A percentile compares a stretch with the other conserved stretches of the same genome.
Conservation (phyloP, 2,329 filamentous ascomycete genomes). For the Plenodomus tracheiphilus region DNA sequence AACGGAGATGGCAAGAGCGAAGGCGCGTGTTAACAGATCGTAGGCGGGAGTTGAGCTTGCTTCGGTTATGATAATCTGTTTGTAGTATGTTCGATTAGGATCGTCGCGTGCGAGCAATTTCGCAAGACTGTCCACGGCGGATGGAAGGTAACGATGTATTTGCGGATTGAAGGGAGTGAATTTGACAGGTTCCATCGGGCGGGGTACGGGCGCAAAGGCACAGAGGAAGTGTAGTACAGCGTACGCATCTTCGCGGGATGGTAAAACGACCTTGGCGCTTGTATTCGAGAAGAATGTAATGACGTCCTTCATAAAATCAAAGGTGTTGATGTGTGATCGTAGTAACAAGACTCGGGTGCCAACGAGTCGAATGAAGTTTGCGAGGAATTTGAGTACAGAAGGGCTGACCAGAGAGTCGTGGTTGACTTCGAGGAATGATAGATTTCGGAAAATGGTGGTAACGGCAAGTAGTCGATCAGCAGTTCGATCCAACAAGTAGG, state of each 20-base stretch:
- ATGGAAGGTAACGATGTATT: constrained; percentile 83
- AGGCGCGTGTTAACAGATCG: constrained; percentile 83
- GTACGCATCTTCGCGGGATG: constrained; percentile 82
- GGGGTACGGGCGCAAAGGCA: constrained; percentile 81
- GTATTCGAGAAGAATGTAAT: constrained; percentile 89
- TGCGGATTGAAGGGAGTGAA: constrained; percentile 81
- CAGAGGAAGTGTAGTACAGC: constrained; percentile 87
- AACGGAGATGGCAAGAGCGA: constrained; percentile 82
- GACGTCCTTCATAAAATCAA: constrained; percentile 97
- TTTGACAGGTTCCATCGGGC: constrained; percentile 65
- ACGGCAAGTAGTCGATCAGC: constrained; percentile 88
- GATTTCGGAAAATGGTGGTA: constrained; percentile 87
- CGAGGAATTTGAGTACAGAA: constrained; percentile 79
- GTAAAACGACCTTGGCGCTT: constrained; percentile 76
- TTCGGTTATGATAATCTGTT: constrained; percentile 77
- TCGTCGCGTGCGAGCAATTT: constrained; percentile 93
- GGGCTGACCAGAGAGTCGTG: constrained; percentile 75
- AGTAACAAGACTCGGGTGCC: constrained; percentile 88
- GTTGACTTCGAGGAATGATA: constrained; percentile 84
- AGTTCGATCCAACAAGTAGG: constrained; percentile 82
- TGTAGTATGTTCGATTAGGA: constrained; percentile 85
- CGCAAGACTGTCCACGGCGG: constrained; percentile 85
- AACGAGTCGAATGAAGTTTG: constrained; percentile 79
- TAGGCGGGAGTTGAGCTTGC: constrained; percentile 65
- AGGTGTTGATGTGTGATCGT: constrained; percentile 77